Base-by-base conservation (phyloP, 345 rosid species). In the Pseudoturritis turrita region DNA sequence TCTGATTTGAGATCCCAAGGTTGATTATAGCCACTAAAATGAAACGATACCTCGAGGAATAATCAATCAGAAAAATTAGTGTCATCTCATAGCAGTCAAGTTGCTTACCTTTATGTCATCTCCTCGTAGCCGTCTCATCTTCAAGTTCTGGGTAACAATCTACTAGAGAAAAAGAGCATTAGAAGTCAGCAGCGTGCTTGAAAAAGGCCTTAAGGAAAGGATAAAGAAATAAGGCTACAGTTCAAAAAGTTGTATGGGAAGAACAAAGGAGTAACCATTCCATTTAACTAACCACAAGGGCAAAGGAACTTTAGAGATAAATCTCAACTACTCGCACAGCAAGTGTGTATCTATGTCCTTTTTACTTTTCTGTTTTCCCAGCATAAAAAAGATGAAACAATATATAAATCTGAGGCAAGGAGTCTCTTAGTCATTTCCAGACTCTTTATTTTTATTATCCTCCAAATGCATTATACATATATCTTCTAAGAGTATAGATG, bases 121-220 rank as follows among this genome's bases (percentile, higher is more conserved):
- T 44, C 97, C 98, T 66, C 79, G 84, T 40, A 94, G 86, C 65
- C 92, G 91, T 77, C 88, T 91, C 91, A 91, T 88, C 31, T 83
- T 91, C 78, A 94, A 83, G 78, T 94, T 89, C 73, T 91, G 97
- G 11, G 83, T 78, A 69, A 81, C 68, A 79, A 94, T 85, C 98
- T 94, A 89, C 87, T 70, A 65, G 26, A 68, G 47, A 54, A 79
- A 75, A 68, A 23, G 54, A 49, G 69, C 33, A 51, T 55, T 47
- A 73, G 81, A 80, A 65, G 75, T 61, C 63, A 68, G 74, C 64
- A 64, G 43, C 11, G 26, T 44, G 6, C n/a, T 47, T 40, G 10
- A 37, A 35, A 54, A 28, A 37, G 11, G 22, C 66, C 26, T 21
- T 10, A 50, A 12, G 43, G 14, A 19, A 61, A 12, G 25, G 49